These are phyloP conservation scores for Pseudogymnoascus sp. DNA, from an alignment of 2,329 filamentous ascomycete species.

Conservation along the genomic window DNA sequence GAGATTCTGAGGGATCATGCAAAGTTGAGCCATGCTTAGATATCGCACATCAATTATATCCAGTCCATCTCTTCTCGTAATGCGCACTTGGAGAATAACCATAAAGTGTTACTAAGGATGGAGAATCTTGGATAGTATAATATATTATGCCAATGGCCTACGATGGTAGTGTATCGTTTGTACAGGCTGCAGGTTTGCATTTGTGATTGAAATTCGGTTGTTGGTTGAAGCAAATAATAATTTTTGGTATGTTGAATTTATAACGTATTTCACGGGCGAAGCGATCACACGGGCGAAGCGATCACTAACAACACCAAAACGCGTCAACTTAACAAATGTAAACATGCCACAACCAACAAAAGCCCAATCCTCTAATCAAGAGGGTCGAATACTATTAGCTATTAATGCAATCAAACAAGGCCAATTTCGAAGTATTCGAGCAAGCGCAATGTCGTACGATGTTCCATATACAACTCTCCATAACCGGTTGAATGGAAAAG, in stretches of 20 bases:
- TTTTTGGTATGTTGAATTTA: not conserved
- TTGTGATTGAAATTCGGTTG: not conserved
- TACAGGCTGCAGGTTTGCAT: not conserved
- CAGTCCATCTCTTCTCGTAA: not conserved
- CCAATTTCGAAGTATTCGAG: too few relatives aligned
- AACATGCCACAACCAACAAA: too few relatives aligned
- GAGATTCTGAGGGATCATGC: constrained; percentile 21
- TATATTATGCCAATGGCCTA: not conserved
- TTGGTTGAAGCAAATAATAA: not conserved
- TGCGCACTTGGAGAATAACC: not conserved
- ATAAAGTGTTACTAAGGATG: not conserved
- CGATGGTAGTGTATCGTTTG: not conserved
- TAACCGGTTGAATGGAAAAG: too few relatives aligned
- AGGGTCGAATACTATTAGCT: too few relatives aligned
- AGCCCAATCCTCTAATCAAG: too few relatives aligned
- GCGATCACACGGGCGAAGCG: too few relatives aligned
- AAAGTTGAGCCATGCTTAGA: not conserved
- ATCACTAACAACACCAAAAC: too few relatives aligned
- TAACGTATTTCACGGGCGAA: too few relatives aligned
- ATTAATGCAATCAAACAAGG: too few relatives aligned
- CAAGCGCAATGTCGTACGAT: too few relatives aligned
- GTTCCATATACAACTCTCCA: too few relatives aligned
- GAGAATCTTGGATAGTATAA: not conserved
- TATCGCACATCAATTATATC: not conserved
- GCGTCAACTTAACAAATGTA: too few relatives aligned